phyloP scores from a whole-genome alignment of 495 filamentous ascomycete species.

The Penicillium manginii region DNA sequence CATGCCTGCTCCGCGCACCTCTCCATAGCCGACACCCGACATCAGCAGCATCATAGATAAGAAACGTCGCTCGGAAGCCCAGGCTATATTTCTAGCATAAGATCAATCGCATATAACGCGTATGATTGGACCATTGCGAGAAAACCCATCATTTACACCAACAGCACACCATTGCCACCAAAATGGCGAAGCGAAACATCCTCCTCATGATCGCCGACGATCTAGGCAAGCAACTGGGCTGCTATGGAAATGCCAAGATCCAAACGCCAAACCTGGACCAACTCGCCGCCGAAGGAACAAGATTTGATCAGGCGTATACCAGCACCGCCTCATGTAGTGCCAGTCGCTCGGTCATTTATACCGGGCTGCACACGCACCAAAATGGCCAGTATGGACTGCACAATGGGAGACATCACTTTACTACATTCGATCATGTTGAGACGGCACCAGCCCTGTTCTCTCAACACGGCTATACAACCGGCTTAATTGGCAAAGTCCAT shows the following conservation, averaged over 20 bases:
- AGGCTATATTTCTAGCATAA: not conserved
- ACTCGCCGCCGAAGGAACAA: constrained; percentile 38
- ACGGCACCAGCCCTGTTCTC: constrained; percentile 42
- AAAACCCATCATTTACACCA: not conserved
- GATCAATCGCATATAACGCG: not conserved
- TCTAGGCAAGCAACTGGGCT: constrained; percentile 42
- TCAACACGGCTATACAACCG: constrained; percentile 41
- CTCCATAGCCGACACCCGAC: constrained; percentile 13
- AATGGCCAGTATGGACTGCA: constrained; percentile 51
- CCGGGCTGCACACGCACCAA: constrained; percentile 50
- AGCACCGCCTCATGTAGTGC: constrained; percentile 52
- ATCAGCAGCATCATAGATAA: constrained; percentile 1
- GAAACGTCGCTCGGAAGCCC: constrained; percentile 1
- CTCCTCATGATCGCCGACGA: constrained; percentile 49
- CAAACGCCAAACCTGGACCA: constrained; percentile 44
- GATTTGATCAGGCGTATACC: constrained; percentile 45
- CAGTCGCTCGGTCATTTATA: constrained; percentile 48
- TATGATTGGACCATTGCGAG: not conserved
- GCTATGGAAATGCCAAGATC: constrained; percentile 40
- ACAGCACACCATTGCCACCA: not conserved
- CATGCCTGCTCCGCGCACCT: not conserved
- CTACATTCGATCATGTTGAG: constrained; percentile 45
- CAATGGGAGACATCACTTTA: constrained; percentile 40
- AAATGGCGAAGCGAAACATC: constrained; percentile 36
- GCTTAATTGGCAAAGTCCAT: constrained; percentile 51